A percentile compares a stretch with the other conserved stretches of the same genome.
Evolutionary conservation across 2,329 filamentous ascomycete genomes (phyloP).

Genomic region (Colletotrichum gigasporum): DNA sequence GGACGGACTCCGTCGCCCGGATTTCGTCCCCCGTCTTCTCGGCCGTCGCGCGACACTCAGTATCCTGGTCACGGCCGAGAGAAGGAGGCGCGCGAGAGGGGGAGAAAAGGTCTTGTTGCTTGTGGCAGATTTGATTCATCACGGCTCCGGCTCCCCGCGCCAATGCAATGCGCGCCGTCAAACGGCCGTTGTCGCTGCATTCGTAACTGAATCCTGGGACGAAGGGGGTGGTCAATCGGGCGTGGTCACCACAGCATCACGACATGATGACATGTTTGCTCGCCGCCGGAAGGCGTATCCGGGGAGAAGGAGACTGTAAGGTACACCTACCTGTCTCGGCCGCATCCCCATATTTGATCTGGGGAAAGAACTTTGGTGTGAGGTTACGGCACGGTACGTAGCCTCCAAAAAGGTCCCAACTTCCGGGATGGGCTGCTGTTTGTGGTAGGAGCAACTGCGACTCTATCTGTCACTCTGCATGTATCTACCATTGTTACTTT

Average conservation of each 20-base stretch:
- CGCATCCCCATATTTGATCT: constrained; percentile 13
- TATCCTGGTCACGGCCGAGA: background rate
- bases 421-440: background rate
- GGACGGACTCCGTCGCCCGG: background rate
- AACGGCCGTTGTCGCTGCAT: too few species aligned
- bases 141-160: too few species aligned
- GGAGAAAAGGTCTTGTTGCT: too few species aligned
- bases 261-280: background rate
- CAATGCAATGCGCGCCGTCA: background rate
- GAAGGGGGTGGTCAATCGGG: too few species aligned
- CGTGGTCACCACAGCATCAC: background rate
- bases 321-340: background rate
- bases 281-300: background rate
- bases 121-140: background rate
- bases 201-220: too few species aligned
- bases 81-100: background rate
- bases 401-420: background rate
- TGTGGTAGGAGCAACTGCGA: background rate
- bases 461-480: background rate
- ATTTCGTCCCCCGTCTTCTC: background rate
- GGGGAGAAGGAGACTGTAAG: background rate
- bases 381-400: constrained; percentile 1
- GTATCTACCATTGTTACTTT: too few species aligned
- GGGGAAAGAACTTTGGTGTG: too few species aligned
- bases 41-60: background rate